Conservation (phyloP, 345 rosid genomes). For the Schrenkiella parvula region DNA sequence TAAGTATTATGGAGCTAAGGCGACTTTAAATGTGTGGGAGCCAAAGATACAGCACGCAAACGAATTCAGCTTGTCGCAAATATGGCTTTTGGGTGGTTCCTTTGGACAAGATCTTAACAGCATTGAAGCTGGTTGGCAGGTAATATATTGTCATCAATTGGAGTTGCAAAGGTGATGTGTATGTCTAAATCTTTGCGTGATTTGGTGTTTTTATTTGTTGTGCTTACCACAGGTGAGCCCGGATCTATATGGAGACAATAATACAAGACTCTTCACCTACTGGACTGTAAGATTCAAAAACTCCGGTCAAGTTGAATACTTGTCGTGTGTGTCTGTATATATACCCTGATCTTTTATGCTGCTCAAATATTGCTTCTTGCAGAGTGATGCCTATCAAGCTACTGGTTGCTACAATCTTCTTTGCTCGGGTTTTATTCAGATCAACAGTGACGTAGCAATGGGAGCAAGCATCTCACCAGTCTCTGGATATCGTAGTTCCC, state of each 20-base stretch:
- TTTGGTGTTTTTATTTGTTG: not conserved
- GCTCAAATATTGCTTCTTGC: constrained; percentile 13
- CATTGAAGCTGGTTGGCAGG: constrained; percentile 99
- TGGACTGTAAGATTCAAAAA: constrained; percentile 98
- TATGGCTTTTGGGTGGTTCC: constrained; percentile 96
- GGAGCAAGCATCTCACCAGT: constrained; percentile 98
- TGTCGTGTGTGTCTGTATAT: too few relatives aligned
- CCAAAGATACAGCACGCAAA: constrained; percentile 86
- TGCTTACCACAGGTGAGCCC: constrained; percentile 74
- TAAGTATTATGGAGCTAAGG: constrained; percentile 87
- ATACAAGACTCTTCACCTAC: constrained; percentile 97
- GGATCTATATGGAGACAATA: constrained; percentile 98
- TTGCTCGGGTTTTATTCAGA: constrained; percentile 94
- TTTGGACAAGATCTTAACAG: constrained; percentile 98
- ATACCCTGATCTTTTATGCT: not conserved
- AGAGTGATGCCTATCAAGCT: constrained; percentile 99
- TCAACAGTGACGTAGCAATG: constrained; percentile 91
- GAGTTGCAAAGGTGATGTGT: not conserved
- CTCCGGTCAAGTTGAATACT: too few relatives aligned
- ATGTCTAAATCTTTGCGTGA: not conserved
- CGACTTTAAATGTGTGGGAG: constrained; percentile 97
- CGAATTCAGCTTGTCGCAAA: constrained; percentile 95
- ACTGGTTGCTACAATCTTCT: constrained; percentile 99
- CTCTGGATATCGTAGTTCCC: constrained; percentile 75
- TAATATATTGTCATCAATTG: constrained; percentile 14